Conservation (phyloP, 257 asterid genomes). For the Petunia axillaris region DNA sequence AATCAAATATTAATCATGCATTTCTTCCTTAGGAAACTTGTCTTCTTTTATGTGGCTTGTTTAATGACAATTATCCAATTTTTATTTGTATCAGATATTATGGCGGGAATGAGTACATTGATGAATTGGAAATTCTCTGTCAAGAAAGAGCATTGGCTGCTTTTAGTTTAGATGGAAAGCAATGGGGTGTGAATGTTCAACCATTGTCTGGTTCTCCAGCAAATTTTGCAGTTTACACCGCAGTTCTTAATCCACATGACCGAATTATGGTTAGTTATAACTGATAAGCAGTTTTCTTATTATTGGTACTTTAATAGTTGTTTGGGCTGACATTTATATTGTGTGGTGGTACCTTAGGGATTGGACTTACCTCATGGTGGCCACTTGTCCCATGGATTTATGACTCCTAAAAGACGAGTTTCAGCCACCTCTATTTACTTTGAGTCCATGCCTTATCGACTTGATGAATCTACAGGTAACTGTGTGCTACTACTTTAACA, state of each 20-base stretch:
- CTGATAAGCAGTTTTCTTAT: background rate
- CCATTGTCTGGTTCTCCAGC: constrained; percentile 98
- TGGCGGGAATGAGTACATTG: constrained; percentile 91
- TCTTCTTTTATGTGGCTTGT: constrained; percentile 5
- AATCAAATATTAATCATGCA: background rate
- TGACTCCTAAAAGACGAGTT: constrained; percentile 93
- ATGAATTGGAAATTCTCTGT: constrained; percentile 88
- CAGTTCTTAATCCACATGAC: constrained; percentile 86
- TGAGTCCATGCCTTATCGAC: constrained; percentile 92
- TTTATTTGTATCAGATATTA: constrained; percentile 59
- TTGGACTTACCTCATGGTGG: constrained; percentile 98
- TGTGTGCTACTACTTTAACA: background rate
- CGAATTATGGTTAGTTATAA: constrained; percentile 71
- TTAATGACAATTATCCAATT: background rate
- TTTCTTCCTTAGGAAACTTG: background rate
- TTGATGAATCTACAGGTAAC: constrained; percentile 88
- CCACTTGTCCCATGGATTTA: constrained; percentile 93
- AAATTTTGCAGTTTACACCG: constrained; percentile 92
- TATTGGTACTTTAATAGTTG: background rate
- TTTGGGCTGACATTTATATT: background rate
- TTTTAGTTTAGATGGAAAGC: constrained; percentile 67
- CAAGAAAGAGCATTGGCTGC: constrained; percentile 94
- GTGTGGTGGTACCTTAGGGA: constrained; percentile 52
- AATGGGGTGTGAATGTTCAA: constrained; percentile 97
- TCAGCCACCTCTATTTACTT: constrained; percentile 94